These are phyloP conservation scores for Plasmodium malariae DNA, from an alignment of 169 alveolate genomes.

Conservation along the genomic window DNA sequence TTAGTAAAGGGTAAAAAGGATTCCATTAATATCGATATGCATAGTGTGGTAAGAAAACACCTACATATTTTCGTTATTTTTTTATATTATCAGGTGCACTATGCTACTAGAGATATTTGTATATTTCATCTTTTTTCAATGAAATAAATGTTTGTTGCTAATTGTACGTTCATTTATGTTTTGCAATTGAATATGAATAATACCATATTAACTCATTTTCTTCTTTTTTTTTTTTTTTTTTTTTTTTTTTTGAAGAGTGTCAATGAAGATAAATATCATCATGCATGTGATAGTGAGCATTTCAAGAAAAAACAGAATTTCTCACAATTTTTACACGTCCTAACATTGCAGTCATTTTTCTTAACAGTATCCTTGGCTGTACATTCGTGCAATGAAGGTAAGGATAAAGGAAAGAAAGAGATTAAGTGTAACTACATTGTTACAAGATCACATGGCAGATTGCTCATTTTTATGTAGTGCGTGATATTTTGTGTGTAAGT, in stretches of 20 bases:
- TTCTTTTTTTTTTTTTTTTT: not conserved
- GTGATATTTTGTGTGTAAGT: no score
- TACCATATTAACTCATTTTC: no score
- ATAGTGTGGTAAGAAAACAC: conserved; percentile 11
- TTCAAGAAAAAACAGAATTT: not conserved
- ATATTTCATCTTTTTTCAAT: not conserved
- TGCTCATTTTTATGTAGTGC: not conserved
- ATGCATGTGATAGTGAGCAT: conserved; percentile 30
- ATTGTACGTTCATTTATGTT: not conserved
- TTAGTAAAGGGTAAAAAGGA: not conserved
- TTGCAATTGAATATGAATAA: no score
- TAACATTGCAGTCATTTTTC: conserved; percentile 58
- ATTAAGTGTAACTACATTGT: no score
- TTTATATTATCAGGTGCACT: no score
- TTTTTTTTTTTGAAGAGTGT: conserved; percentile 23
- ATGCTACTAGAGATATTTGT: not conserved
- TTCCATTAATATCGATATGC: conserved; percentile 23
- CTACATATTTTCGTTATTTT: not conserved
- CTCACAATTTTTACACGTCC: conserved; percentile 20
- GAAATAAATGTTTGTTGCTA: not conserved
- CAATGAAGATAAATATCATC: conserved; percentile 31
- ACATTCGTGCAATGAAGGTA: conserved; percentile 75
- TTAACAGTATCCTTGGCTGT: conserved; percentile 61
- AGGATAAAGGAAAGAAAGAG: not conserved
- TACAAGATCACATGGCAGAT: no score